Base-by-base conservation (phyloP, 2,329 filamentous ascomycete genomes). In the Trichoderma afroharzianum region DNA sequence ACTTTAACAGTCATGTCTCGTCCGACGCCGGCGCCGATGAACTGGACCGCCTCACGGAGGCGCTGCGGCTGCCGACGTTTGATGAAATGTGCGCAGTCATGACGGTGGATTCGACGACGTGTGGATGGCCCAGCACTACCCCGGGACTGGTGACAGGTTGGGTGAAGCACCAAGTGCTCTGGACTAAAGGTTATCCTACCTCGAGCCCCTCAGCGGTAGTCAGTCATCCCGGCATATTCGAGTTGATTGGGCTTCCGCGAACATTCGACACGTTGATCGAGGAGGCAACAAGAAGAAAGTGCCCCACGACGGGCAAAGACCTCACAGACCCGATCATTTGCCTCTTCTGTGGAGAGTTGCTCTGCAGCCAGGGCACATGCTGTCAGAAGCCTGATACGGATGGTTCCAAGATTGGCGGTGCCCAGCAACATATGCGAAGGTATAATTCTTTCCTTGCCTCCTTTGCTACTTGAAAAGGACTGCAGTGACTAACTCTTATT, bases 311-410 rank as follows among this genome's bases (percentile, higher is more conserved):
- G 1, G 94, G 94, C 74, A 97, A 96, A 79, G 95, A 98, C 76
- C 84, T 99, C 64, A 92, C 91, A 2, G 97, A 99, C 80, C 94
- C 96, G 0, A 93, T 92, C 74, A 89, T 99, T 47, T 99, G 96
- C 78, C 87, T 99, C 50, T 94, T 98, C 83, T 99, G 96, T 79
- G 95, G 96, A 39, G 94, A 95, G n/a, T 93, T 99, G 53, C 95
- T 98, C 81, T 99, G 96, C 82, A 94, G 92, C 11, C 96, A 99
- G 83, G 94, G 92, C 59, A 92, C 95, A 61, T 99, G 96, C 83
- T 99, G 96, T 80, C 89, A 93, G 78, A 90, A 90, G 76, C 85
- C 89, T 72, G 88, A 88, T 71, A 82, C 84, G 75, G 84, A 68
- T 24, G 63, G 80, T 67, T 84, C 80, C 67, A 82, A 86, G 74